Base-by-base conservation (phyloP, 768 basidiomycete genomes). In the Dictyophora rubrovolvata region DNA sequence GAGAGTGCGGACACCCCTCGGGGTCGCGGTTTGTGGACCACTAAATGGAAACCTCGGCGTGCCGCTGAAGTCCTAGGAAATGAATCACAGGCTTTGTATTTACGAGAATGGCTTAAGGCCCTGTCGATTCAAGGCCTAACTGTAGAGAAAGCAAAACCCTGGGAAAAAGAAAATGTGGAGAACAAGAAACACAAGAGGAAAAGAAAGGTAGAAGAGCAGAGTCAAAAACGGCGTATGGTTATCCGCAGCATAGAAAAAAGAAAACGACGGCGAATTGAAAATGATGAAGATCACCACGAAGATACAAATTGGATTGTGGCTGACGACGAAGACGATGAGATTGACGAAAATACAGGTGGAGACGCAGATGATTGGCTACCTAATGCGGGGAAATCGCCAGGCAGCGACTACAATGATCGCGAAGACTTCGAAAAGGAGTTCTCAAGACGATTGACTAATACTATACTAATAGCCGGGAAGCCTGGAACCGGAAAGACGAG, bases 401-500 rank as follows among this genome's bases (percentile, higher is more conserved):
- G 23, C 12, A 34, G 18, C 28, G 50, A 22, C 14, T 14, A 35
- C 23, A 33, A 42, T 22, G 28, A 54, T 51, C 21, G 17, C 56
- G 46, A 33, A 33, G 46, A 61, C 58, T 23, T 52, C 21, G 35
- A 46, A 33, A n/a, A 53, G 59, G 57, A 59, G 23, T 53, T 59
- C 53, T 54, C 58, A 48, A 53, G 50, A 56, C 42, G 42, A 52
- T 76, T 98, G 35, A 85, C 86, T 52, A 98, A 97, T 69, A 87
- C 92, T 0, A 87, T 98, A 53, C 74, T 99, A 14, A 78, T 99
- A 46, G 69, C 75, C 48, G 96, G 96, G 0, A 93, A 92, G 0
- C 72, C 79, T 34, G 95, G 94, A 11, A 77, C 77, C 55, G 96
- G 96, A 34, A 99, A 99, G 74, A 94, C 93, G 5, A 85, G 91